Conservation (phyloP, 1,139 yeast species). For the Yamadazyma triangularis region DNA sequence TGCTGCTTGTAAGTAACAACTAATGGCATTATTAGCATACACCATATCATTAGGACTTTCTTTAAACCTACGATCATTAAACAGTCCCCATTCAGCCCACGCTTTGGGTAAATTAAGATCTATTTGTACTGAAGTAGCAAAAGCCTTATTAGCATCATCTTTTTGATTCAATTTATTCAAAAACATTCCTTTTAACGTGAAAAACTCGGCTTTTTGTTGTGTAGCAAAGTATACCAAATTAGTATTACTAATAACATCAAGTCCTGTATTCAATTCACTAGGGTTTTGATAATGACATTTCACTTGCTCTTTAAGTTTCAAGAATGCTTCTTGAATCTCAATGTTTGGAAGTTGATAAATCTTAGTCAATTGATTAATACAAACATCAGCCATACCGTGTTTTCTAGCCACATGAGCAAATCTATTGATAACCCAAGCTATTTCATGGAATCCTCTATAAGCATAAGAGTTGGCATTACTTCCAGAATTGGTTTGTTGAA, state of each 20-base stretch:
- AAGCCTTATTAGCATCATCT: slow-evolving; percentile 96
- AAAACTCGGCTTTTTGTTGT: slow-evolving; percentile 96
- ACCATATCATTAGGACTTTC: slow-evolving; percentile 80
- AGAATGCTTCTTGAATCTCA: slow-evolving; percentile 96
- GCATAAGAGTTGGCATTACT: slow-evolving; percentile 86
- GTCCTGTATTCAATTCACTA: slow-evolving; percentile 85
- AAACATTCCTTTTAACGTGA: slow-evolving; percentile 96
- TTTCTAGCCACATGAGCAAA: slow-evolving; percentile 98
- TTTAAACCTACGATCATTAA: slow-evolving; percentile 83
- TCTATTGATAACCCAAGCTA: slow-evolving; percentile 97
- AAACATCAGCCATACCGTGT: slow-evolving; percentile 95
- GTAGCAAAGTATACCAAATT: slow-evolving; percentile 94
- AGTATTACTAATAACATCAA: slow-evolving; percentile 95
- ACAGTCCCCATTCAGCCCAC: slow-evolving; percentile 99
- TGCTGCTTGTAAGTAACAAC: slow-evolving; percentile 96
- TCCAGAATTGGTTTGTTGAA: slow-evolving; percentile 71
- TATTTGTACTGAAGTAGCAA: slow-evolving; percentile 95
- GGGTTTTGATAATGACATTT: slow-evolving; percentile 92
- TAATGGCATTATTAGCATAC: slow-evolving; percentile 89
- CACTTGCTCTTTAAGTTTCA: slow-evolving; percentile 94
- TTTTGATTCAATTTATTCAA: slow-evolving; percentile 82
- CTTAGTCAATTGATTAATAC: slow-evolving; percentile 87
- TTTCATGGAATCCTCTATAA: slow-evolving; percentile 96
- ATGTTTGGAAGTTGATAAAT: slow-evolving; percentile 95
- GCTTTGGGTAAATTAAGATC: slow-evolving; percentile 94